A percentile compares a stretch with the other conserved stretches of the same genome.
phyloP scores from a whole-genome alignment of 2,329 filamentous ascomycete genomes.

The Exophiala oligosperma region DNA sequence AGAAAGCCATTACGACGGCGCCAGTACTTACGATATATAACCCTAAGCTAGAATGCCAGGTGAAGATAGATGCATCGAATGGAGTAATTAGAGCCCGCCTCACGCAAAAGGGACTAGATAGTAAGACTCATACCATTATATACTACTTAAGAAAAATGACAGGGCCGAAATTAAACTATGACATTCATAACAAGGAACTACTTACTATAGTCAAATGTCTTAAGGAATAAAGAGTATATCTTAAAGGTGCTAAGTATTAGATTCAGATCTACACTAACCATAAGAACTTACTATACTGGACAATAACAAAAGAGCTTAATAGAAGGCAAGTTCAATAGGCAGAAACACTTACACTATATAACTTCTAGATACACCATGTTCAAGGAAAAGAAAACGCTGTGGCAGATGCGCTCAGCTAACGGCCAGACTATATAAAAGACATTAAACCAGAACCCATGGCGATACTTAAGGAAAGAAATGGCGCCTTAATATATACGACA shows the following conservation, averaged over 20 bases:
- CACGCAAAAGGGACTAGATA: slow-evolving; percentile 3
- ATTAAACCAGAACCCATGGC: neutral
- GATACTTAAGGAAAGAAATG: slow-evolving; percentile 1
- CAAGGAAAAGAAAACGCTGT: slow-evolving; percentile 16
- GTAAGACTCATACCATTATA: too few species aligned
- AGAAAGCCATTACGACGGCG: slow-evolving; percentile 3
- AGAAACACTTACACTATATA: slow-evolving; percentile 12
- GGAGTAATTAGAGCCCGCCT: slow-evolving; percentile 12
- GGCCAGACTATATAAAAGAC: slow-evolving; percentile 15
- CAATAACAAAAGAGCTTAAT: slow-evolving; percentile 5
- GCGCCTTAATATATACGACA: slow-evolving; percentile 2
- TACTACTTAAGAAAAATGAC: neutral
- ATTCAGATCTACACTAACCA: slow-evolving; percentile 16
- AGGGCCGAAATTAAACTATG: neutral
- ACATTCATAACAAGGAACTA: slow-evolving; percentile 27
- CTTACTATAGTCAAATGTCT: slow-evolving; percentile 21
- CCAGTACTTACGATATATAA: slow-evolving; percentile 23
- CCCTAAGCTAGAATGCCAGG: neutral
- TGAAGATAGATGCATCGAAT: slow-evolving; percentile 22
- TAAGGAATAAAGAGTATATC: slow-evolving; percentile 20
- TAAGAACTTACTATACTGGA: slow-evolving; percentile 25
- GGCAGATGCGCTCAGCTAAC: slow-evolving; percentile 5
- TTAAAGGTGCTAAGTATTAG: slow-evolving; percentile 4
- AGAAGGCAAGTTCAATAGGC: slow-evolving; percentile 6
- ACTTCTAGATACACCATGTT: slow-evolving; percentile 19